Evolutionary conservation across 164 flowering plant species (phyloP).

Genomic region (Cinnamomum micranthum): DNA sequence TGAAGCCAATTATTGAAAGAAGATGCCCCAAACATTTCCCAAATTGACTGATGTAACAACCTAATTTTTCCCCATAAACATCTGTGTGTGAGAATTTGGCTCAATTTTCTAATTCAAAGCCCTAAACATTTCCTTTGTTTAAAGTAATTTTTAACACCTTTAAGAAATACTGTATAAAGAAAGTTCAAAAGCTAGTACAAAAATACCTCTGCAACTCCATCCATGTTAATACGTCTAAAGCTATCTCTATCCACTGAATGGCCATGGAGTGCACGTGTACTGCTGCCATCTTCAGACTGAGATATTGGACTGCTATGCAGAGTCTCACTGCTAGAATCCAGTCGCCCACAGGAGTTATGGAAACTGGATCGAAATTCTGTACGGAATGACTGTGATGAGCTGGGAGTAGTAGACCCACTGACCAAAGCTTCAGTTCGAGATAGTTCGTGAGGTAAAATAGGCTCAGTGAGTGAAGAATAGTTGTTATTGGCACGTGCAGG

Average conservation of each 20-base stretch:
- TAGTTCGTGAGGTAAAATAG: slow-evolving; percentile 13
- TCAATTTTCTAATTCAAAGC: neutral
- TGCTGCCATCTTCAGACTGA: slow-evolving; percentile 40
- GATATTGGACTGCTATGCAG: slow-evolving; percentile 22
- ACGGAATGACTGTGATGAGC: slow-evolving; percentile 29
- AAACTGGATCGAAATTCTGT: slow-evolving; percentile 21
- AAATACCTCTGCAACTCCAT: slow-evolving; percentile 79
- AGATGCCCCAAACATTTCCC: neutral
- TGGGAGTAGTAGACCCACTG: slow-evolving; percentile 15
- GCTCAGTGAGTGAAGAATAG: slow-evolving; percentile 20
- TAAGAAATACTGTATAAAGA: neutral
- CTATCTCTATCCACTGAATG: slow-evolving; percentile 36
- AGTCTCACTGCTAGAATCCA: slow-evolving; percentile 35
- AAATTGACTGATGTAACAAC: neutral
- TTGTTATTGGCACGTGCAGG: slow-evolving; percentile 34
- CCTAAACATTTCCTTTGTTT: neutral
- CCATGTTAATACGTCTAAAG: slow-evolving; percentile 42
- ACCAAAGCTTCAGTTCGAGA: slow-evolving; percentile 24
- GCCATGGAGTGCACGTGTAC: slow-evolving; percentile 23
- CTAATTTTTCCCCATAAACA: no score
- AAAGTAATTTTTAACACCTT: neutral
- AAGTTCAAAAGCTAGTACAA: neutral
- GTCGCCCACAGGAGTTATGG: slow-evolving; percentile 20
- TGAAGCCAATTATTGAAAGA: no score
- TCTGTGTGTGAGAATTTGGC: no score